Evolutionary conservation across 208 protist species (phyloP).

Genomic region (Borovskyia barvae): DNA sequence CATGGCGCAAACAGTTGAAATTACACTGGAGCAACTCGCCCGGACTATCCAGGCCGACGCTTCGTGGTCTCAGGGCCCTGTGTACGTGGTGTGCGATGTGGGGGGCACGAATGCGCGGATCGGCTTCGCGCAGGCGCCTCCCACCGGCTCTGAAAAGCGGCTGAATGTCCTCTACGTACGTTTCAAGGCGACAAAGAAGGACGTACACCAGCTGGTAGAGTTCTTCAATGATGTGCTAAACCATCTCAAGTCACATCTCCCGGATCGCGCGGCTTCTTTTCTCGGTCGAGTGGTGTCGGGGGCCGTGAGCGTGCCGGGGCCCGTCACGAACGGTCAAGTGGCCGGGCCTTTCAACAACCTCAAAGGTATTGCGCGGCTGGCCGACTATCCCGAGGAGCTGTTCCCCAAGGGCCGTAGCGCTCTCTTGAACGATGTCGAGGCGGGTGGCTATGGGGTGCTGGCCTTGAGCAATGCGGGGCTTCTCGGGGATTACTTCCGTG

Average conservation of each 20-base stretch:
- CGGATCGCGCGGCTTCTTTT: conserved; percentile 17
- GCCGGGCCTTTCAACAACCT: conserved; percentile 74
- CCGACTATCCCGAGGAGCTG: conserved; percentile 46
- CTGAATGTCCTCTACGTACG: conserved; percentile 36
- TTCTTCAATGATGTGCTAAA: conserved; percentile 48
- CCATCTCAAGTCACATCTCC: conserved; percentile 21
- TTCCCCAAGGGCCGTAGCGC: conserved; percentile 50
- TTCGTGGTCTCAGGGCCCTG: conserved; percentile 27
- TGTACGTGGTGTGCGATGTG: conserved; percentile 73
- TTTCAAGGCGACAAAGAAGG: conserved; percentile 49
- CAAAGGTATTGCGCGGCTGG: conserved; percentile 46
- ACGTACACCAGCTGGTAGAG: conserved; percentile 40
- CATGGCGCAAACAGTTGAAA: conserved; percentile 15
- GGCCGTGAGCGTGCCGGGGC: conserved; percentile 57
- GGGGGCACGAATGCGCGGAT: conserved; percentile 72
- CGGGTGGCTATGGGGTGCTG: conserved; percentile 61
- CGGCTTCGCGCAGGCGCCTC: conserved; percentile 39
- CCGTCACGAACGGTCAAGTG: conserved; percentile 38
- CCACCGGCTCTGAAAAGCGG: background rate
- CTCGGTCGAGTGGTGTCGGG: conserved; percentile 41
- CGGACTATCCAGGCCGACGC: conserved; percentile 17
- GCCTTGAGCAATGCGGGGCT: conserved; percentile 41
- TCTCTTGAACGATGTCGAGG: conserved; percentile 74
- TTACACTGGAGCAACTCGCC: conserved; percentile 37
- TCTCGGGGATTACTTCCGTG: conserved; percentile 55